Conservation (phyloP, 768 basidiomycete species). For the Vishniacozyma victoriae region DNA sequence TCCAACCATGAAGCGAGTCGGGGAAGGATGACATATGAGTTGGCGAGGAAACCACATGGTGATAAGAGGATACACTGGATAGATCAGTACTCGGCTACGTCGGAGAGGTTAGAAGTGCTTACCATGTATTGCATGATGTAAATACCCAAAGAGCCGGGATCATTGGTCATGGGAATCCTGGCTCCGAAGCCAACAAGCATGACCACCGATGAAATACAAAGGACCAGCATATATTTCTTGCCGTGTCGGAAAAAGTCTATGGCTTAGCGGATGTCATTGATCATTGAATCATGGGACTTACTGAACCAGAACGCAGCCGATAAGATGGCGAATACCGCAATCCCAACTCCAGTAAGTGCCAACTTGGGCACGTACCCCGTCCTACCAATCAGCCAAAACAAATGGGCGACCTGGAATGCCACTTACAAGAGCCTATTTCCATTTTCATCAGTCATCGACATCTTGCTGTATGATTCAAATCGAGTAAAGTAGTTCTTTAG, state of each 20-base stretch:
- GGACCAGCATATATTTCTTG: constrained; percentile 16
- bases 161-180: constrained; percentile 8
- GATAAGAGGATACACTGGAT: constrained; percentile 24
- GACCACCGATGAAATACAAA: constrained; percentile 6
- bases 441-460: too few species aligned
- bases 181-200: constrained; percentile 15
- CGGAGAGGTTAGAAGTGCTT: constrained; percentile 4
- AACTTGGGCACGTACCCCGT: constrained; percentile 4
- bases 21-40: constrained; percentile 63
- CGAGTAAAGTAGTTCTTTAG: too few species aligned
- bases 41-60: constrained; percentile 62
- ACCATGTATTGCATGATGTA: constrained; percentile 25
- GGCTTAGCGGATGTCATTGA: background rate
- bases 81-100: background rate
- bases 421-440: constrained; percentile 3
- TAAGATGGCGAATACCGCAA: background rate
- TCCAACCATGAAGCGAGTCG: constrained; percentile 56
- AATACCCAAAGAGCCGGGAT: constrained; percentile 9
- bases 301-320: constrained; percentile 6
- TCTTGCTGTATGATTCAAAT: too few species aligned
- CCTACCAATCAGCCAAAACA: background rate
- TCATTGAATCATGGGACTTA: background rate
- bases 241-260: constrained; percentile 12
- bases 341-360: background rate
- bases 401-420: too few species aligned